Conservation (phyloP, 129 eudicot species). For the Scalesia atractyloides region DNA sequence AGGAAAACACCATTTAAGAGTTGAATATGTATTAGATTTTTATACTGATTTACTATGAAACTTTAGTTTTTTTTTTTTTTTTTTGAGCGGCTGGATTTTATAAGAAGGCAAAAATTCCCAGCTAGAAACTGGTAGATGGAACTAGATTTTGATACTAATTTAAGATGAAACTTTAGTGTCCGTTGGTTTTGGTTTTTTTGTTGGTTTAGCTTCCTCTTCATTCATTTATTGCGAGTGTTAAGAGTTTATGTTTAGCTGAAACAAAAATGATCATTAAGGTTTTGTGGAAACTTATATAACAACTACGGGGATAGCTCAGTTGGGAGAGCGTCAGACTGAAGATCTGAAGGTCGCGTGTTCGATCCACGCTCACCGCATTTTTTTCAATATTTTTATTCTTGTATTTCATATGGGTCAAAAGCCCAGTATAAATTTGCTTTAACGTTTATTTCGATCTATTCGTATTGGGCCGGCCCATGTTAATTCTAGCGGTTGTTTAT, state of each 20-base stretch:
- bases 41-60: neutral
- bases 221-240: too few relatives aligned
- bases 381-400: neutral
- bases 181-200: neutral
- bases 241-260: neutral
- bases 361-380: constrained; percentile 98
- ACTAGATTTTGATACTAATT: neutral
- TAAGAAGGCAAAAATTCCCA: too few relatives aligned
- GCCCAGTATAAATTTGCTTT: neutral
- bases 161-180: neutral
- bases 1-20: neutral
- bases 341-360: constrained; percentile 99
- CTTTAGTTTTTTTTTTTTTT: neutral
- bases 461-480: neutral
- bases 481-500: too few relatives aligned
- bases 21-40: neutral
- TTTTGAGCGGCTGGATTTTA: too few relatives aligned
- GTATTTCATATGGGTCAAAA: neutral
- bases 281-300: fast-evolving
- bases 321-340: constrained; percentile 83
- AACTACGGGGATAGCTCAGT: constrained; percentile 46
- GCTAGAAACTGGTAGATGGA: too few relatives aligned
- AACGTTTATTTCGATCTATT: neutral
- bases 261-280: neutral
- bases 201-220: neutral